Percentiles rank a stretch among this genome's conserved stretches.
Conservation (phyloP, 2,329 filamentous ascomycete species). For the Calonectria crousiana region DNA sequence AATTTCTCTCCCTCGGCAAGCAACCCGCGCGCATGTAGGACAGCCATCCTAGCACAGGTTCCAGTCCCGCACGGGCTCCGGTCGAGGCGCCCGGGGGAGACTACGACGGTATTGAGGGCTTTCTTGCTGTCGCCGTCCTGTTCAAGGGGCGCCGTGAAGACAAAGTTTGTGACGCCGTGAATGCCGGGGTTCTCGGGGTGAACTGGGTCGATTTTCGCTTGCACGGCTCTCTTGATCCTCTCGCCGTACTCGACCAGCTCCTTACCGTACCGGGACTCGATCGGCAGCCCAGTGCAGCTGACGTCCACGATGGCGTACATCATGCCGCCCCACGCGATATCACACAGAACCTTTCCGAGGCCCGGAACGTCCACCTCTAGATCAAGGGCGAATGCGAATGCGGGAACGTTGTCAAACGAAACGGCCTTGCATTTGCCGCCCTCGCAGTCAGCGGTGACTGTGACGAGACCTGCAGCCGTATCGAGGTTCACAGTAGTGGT, state of each 20-base stretch:
- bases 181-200: conserved; percentile 59
- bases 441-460: conserved; percentile 55
- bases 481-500: conserved; percentile 55
- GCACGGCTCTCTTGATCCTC: conserved; percentile 55
- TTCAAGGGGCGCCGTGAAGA: conserved; percentile 52
- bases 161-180: conserved; percentile 53
- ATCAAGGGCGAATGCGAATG: conserved; percentile 56
- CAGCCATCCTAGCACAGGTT: conserved; percentile 56
- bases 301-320: conserved; percentile 58
- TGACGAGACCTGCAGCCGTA: conserved; percentile 58
- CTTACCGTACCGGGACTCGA: conserved; percentile 48
- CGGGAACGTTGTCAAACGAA: conserved; percentile 58
- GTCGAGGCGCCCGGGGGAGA: conserved; percentile 59
- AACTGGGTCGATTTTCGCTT: conserved; percentile 49
- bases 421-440: conserved; percentile 58
- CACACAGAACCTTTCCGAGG: conserved; percentile 53
- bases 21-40: conserved; percentile 55
- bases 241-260: conserved; percentile 57
- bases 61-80: conserved; percentile 61
- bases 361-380: conserved; percentile 54
- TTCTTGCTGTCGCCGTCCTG: conserved; percentile 37
- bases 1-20: conserved; percentile 53
- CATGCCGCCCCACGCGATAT: conserved; percentile 63
- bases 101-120: conserved; percentile 56
- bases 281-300: conserved; percentile 48